phyloP scores from a whole-genome alignment of 192 early-diverging fungal genomes.

The Martensiomyces pterosporus region DNA sequence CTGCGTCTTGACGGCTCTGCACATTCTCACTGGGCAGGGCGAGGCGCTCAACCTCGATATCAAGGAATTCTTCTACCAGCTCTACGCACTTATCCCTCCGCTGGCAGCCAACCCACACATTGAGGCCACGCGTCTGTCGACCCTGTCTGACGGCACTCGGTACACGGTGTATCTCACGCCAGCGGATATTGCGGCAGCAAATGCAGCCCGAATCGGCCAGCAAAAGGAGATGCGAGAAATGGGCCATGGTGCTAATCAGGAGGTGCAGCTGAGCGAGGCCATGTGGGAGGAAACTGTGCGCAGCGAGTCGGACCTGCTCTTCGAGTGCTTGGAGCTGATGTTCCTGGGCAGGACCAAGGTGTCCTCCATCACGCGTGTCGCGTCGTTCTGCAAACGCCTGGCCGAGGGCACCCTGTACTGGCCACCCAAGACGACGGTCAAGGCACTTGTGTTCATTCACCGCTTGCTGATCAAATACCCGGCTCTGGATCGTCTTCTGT shows the following conservation, averaged over 20 bases:
- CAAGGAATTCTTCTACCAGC: conserved; percentile 82
- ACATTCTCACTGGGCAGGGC: conserved; percentile 85
- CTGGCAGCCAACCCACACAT: conserved; percentile 63
- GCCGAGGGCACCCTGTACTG: conserved; percentile 66
- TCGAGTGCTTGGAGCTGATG: conserved; percentile 81
- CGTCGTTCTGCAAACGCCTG: conserved; percentile 87
- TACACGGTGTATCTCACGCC: conserved; percentile 41
- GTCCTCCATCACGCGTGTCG: conserved; percentile 74
- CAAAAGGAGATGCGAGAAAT: background rate
- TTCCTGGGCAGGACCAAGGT: conserved; percentile 72
- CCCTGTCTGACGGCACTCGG: conserved; percentile 43
- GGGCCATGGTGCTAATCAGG: no score
- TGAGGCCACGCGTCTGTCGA: conserved; percentile 53
- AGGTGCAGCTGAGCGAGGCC: conserved; percentile 26
- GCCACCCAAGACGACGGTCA: conserved; percentile 67
- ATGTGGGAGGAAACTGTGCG: conserved; percentile 52
- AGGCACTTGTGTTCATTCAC: conserved; percentile 58
- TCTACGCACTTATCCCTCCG: conserved; percentile 76
- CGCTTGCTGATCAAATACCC: conserved; percentile 56
- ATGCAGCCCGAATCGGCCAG: conserved; percentile 12
- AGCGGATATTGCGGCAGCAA: conserved; percentile 32
- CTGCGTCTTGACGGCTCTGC: conserved; percentile 85
- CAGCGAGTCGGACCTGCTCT: conserved; percentile 76
- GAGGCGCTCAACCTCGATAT: conserved; percentile 91
- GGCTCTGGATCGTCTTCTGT: conserved; percentile 57